These are phyloP conservation scores for Myxozyma geophila DNA, from an alignment of 805 yeast species.

Conservation along the genomic window DNA sequence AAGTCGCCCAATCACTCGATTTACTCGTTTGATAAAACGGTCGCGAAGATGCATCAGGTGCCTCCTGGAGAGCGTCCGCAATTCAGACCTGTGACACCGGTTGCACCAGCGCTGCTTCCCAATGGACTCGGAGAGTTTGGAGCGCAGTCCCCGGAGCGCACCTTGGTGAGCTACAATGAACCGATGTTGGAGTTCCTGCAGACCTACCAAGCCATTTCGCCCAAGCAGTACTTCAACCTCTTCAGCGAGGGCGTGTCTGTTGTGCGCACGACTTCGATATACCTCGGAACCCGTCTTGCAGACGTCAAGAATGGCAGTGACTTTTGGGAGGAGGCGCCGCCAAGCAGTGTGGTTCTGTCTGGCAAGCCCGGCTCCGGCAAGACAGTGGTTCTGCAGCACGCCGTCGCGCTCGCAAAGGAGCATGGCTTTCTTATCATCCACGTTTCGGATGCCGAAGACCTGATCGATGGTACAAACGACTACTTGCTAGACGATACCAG, in stretches of 20 bases:
- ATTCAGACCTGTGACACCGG: slow-evolving; percentile 7
- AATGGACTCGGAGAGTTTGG: slow-evolving; percentile 6
- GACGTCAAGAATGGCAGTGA: neutral
- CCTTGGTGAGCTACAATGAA: slow-evolving; percentile 1
- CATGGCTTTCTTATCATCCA: slow-evolving; percentile 19
- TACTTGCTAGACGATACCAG: slow-evolving; percentile 2
- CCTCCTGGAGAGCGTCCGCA: neutral
- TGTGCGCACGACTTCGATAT: slow-evolving; percentile 10
- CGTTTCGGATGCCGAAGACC: slow-evolving; percentile 25
- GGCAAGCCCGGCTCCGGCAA: slow-evolving; percentile 33
- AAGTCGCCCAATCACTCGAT: slow-evolving; percentile 20
- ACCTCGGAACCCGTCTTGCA: neutral
- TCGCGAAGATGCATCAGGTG: neutral
- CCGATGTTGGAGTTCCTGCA: slow-evolving; percentile 4
- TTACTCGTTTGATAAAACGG: slow-evolving; percentile 25
- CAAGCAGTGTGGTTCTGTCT: slow-evolving; percentile 12
- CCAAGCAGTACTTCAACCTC: slow-evolving; percentile 23
- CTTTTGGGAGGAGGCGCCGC: neutral
- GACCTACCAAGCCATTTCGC: slow-evolving; percentile 3
- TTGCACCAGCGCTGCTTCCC: neutral
- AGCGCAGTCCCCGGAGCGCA: slow-evolving; percentile 1
- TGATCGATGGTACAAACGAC: slow-evolving; percentile 27
- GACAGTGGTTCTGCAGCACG: slow-evolving; percentile 28
- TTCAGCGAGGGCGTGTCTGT: slow-evolving; percentile 25
- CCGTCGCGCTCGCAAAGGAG: slow-evolving; percentile 19